phyloP scores from a whole-genome alignment of 2,329 filamentous ascomycete species.

The Thelonectria olida region DNA sequence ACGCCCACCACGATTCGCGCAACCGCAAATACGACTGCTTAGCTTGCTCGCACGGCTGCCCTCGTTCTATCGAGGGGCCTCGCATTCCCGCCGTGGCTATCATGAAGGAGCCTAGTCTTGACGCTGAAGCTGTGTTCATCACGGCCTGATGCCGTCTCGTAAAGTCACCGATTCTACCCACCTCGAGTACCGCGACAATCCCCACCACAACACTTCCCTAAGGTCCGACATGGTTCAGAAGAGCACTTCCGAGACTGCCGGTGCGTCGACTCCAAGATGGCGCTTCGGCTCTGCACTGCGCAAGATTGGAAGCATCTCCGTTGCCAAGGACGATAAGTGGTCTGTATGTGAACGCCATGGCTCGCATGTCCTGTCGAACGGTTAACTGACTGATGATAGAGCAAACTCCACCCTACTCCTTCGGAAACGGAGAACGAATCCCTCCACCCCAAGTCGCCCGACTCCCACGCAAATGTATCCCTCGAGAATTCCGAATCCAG shows the following conservation, averaged over 20 bases:
- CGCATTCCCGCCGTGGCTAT: conserved; percentile 32
- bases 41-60: conserved; percentile 7
- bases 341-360: conserved; percentile 16
- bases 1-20: not conserved
- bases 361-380: not conserved
- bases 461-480: conserved; percentile 34
- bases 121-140: conserved; percentile 36
- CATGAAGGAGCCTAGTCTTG: conserved; percentile 38
- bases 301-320: conserved; percentile 32
- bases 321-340: conserved; percentile 31
- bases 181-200: conserved; percentile 24
- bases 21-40: not conserved
- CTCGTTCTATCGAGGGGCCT: conserved; percentile 34
- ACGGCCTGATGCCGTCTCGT: conserved; percentile 36
- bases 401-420: conserved; percentile 11
- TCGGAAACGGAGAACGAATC: conserved; percentile 41
- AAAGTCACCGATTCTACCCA: conserved; percentile 24
- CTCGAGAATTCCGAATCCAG: conserved; percentile 45
- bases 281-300: conserved; percentile 31
- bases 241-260: conserved; percentile 39
- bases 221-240: conserved; percentile 43
- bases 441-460: conserved; percentile 35
- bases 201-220: conserved; percentile 18
- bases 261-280: conserved; percentile 32
- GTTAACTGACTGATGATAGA: not conserved